Evolutionary conservation across 208 protist species (phyloP).

Genomic region (Wallacemonas sp.): DNA sequence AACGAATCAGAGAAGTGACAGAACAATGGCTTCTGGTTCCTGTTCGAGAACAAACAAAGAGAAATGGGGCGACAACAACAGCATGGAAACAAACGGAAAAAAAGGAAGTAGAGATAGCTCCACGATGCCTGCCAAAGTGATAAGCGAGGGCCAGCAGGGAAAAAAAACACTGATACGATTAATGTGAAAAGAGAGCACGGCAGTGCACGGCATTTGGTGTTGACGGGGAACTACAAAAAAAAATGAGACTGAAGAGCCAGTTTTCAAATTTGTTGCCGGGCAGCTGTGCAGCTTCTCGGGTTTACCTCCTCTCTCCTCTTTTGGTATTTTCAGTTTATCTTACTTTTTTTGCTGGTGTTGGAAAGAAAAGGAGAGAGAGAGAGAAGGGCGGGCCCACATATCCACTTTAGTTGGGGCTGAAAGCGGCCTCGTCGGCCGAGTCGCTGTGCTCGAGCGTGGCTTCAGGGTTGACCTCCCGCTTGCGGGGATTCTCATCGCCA

Average conservation of each 20-base stretch:
- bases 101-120: neutral
- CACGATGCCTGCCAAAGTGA: too few species aligned
- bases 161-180: neutral
- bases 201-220: too few species aligned
- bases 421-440: neutral
- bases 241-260: neutral
- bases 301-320: too few species aligned
- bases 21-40: too few species aligned
- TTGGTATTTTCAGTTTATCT: too few species aligned
- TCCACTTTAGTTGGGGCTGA: conserved; percentile 6
- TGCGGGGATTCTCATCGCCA: neutral
- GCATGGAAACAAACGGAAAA: conserved; percentile 3
- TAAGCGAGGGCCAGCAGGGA: too few species aligned
- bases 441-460: neutral
- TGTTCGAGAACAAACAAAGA: neutral
- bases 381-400: neutral
- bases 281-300: too few species aligned
- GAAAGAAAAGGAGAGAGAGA: too few species aligned
- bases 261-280: neutral
- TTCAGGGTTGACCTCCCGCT: neutral
- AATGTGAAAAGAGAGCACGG: neutral
- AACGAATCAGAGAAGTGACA: too few species aligned
- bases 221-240: neutral
- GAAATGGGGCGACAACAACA: neutral
- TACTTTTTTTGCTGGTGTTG: too few species aligned